These are phyloP conservation scores for Citeromyces hawaiiensis DNA, from an alignment of 1,139 yeast genomes.

Conservation along the genomic window DNA sequence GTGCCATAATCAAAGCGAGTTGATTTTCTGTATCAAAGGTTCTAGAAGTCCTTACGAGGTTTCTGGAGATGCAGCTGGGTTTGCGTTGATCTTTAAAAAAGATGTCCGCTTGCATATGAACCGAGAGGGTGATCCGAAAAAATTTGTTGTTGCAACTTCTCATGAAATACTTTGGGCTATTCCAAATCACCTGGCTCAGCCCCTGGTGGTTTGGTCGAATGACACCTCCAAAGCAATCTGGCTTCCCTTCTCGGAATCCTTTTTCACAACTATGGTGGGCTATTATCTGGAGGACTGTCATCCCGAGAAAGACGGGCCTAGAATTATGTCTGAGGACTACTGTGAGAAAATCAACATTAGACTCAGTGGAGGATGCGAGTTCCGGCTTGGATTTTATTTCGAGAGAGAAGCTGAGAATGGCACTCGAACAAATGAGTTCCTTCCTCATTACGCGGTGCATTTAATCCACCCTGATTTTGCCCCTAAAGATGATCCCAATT, in stretches of 20 bases:
- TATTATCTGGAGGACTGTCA: slow-evolving; percentile 28
- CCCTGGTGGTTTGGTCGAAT: slow-evolving; percentile 50
- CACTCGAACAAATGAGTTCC: slow-evolving; percentile 35
- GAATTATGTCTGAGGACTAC: slow-evolving; percentile 6
- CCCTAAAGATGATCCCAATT: slow-evolving; percentile 18
- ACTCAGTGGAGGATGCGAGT: slow-evolving; percentile 46
- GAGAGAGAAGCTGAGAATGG: slow-evolving; percentile 28
- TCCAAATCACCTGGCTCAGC: slow-evolving; percentile 49
- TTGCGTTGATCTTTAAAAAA: slow-evolving; percentile 65
- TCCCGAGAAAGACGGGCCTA: slow-evolving; percentile 6
- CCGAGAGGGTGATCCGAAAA: slow-evolving; percentile 44
- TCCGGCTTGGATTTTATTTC: slow-evolving; percentile 45
- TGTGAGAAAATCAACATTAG: slow-evolving; percentile 42
- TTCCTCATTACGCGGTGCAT: slow-evolving; percentile 60
- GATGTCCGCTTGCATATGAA: slow-evolving; percentile 50
- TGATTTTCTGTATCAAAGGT: slow-evolving; percentile 56
- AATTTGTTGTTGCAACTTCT: slow-evolving; percentile 51
- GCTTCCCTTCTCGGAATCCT: slow-evolving; percentile 27
- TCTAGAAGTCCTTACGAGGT: slow-evolving; percentile 66
- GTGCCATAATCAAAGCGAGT: slow-evolving; percentile 37
- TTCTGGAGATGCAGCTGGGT: slow-evolving; percentile 63
- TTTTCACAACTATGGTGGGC: slow-evolving; percentile 35
- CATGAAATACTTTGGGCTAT: slow-evolving; percentile 59
- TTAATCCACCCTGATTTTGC: slow-evolving; percentile 54
- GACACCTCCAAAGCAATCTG: slow-evolving; percentile 28